A percentile compares a stretch with the other conserved stretches of the same genome.
These are phyloP conservation scores for Jacaranda mimosifolia DNA, from an alignment of 257 asterid species.

Conservation along the genomic window DNA sequence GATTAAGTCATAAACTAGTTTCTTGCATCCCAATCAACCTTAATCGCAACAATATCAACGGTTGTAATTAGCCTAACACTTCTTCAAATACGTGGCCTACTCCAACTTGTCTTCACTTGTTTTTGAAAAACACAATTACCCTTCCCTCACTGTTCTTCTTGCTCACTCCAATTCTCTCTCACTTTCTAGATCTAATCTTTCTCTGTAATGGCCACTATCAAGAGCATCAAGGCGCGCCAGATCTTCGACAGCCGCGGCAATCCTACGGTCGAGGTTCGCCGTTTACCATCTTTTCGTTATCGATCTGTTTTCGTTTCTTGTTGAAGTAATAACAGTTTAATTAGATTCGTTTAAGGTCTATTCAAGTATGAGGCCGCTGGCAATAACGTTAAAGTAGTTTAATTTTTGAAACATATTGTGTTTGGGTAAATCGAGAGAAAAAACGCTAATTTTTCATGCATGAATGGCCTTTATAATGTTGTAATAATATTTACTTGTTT, in stretches of 20 bases:
- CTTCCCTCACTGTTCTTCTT: neutral
- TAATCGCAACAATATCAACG: slow-evolving; percentile 50
- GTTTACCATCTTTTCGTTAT: slow-evolving; percentile 2
- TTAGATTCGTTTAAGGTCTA: slow-evolving; percentile 5
- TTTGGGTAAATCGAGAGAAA: neutral
- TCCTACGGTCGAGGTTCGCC: slow-evolving; percentile 89
- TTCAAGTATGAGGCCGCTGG: neutral
- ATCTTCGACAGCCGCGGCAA: slow-evolving; percentile 97
- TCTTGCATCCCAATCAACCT: slow-evolving; percentile 49
- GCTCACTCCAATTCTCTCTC: slow-evolving; percentile 1
- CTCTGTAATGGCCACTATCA: slow-evolving; percentile 70
- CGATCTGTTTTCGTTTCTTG: slow-evolving; percentile 28
- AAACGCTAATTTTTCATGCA: slow-evolving; percentile 1
- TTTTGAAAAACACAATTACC: neutral
- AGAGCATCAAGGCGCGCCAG: slow-evolving; percentile 88
- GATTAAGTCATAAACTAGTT: slow-evolving; percentile 1
- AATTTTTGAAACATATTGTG: neutral
- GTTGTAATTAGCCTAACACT: slow-evolving; percentile 44
- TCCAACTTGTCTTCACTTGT: neutral
- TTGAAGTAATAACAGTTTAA: neutral
- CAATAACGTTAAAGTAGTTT: neutral
- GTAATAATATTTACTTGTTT: neutral
- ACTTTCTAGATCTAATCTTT: slow-evolving; percentile 35
- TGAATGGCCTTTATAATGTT: neutral
- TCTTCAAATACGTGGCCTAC: slow-evolving; percentile 46